Evolutionary conservation across 2,329 filamentous ascomycete species (phyloP), one percentile per base, ranked within the genome.

Genomic region (Aspergillus ustus): DNA sequence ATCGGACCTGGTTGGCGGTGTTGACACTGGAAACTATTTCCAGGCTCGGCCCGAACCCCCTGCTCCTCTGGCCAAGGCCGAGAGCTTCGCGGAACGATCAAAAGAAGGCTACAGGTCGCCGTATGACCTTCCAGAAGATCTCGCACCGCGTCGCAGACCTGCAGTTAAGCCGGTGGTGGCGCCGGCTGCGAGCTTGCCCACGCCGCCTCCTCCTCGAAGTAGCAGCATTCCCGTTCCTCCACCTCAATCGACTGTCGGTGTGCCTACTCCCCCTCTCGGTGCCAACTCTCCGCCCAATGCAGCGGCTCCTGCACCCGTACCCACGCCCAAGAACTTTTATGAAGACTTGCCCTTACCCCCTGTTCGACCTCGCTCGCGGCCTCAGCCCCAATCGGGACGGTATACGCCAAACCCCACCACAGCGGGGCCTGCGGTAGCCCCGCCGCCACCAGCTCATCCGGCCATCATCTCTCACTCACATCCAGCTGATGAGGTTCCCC

Each of bases 31-130:
- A 49, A 63, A 60, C 59, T 70, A 73, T 64, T 72, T 72, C 63
- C 60, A 73, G 17, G 65, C 68, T 11, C 69, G 69, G 43, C 62
- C 71, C 1, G 69, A 69, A 34, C 66, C 69, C 25, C 70, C 69
- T 17, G 67, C 70, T 6, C 73, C 79, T 19, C 72, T 78, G 52
- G 66, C 66, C 61, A 88, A 87, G 77, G 83, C 87, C 1, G 88
- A 96, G 73, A 98, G 94, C 77, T 99, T 97, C 76, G 92, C 86
- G 6, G 90, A 94, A 75, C 96, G 96, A 76, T 82, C 92, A 3
- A 98, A 96, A 77, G 91, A 91, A 59, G 93, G 94, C 7, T 99
- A 99, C 74, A 85, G 90, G 52, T 98, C 94, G 20, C 95, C 95
- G 0, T 99, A 97, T 70, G 96, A 99, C 78, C 83, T 99, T 20